Conservation (phyloP, 2,329 filamentous ascomycete genomes). For the Sarocladium kiliense region DNA sequence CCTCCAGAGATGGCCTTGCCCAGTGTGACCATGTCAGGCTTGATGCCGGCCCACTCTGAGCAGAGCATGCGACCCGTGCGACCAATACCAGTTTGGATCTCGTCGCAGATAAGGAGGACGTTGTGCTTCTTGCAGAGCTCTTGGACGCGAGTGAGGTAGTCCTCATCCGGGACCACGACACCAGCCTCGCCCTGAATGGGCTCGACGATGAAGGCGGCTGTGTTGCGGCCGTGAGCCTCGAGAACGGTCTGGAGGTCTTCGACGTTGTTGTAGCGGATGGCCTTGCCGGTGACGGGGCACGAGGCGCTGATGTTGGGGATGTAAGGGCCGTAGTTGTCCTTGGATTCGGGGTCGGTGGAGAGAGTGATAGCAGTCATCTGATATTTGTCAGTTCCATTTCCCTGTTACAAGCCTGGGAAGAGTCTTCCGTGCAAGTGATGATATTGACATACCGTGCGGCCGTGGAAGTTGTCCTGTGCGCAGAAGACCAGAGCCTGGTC, state of each 20-base stretch:
- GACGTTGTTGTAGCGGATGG: slow-evolving; percentile 83
- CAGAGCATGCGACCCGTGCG: slow-evolving; percentile 92
- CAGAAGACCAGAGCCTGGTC: slow-evolving; percentile 81
- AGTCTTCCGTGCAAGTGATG: neutral
- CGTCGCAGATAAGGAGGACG: slow-evolving; percentile 92
- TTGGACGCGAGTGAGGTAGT: slow-evolving; percentile 76
- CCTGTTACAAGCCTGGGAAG: too few species aligned
- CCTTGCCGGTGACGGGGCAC: slow-evolving; percentile 67
- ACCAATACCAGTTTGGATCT: slow-evolving; percentile 97
- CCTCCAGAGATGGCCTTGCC: slow-evolving; percentile 98
- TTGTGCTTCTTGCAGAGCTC: slow-evolving; percentile 93
- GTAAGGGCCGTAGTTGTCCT: slow-evolving; percentile 95
- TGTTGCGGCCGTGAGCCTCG: slow-evolving; percentile 74
- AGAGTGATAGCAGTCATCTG: slow-evolving; percentile 93
- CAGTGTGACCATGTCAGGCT: slow-evolving; percentile 89
- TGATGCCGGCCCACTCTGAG: slow-evolving; percentile 90
- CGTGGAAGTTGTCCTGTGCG: slow-evolving; percentile 91
- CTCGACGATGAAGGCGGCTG: slow-evolving; percentile 90
- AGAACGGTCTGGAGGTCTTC: slow-evolving; percentile 74
- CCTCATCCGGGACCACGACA: slow-evolving; percentile 88
- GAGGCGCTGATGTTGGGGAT: slow-evolving; percentile 79
- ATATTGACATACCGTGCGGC: slow-evolving; percentile 67
- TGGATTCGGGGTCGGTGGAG: slow-evolving; percentile 91
- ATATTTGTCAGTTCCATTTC: slow-evolving; percentile 7
- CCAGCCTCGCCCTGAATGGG: slow-evolving; percentile 97